Base-by-base conservation (phyloP, 352 stramenopile genomes). In the Aphanomyces stellatus region DNA sequence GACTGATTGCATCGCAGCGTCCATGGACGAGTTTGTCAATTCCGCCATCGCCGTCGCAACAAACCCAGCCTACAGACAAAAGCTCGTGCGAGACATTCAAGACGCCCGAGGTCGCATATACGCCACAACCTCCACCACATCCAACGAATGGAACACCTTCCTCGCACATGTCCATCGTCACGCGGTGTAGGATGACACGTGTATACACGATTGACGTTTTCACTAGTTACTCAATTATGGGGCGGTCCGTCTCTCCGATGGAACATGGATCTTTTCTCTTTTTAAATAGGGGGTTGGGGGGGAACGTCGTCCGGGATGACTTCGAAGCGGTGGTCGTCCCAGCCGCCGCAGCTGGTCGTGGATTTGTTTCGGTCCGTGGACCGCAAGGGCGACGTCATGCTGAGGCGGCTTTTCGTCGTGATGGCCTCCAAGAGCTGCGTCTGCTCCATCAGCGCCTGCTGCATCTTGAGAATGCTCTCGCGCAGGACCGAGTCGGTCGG, bases 101-200 rank as follows among this genome's bases (percentile, higher is more conserved):
- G 30, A 48, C 3, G 60, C 72, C 28, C 71, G 71, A 51, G 30
- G 57, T 6, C 0, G 5, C 15, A 51, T 79, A 11, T 76, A 77
- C 66, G 67, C 76, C 24, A 71, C 76, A 51, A 56, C 63, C 17
- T 24, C 49, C 13, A 28, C 8, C 46, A 71, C 64, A 27, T 19
- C 74, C 24, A 59, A 72, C n/a, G 71, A 79, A 62, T 79, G 74
- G 74, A 74, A 77, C 51, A 46, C 71, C 8, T 79, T 79, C 40
- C 67, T 79, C n/a, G 49, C 28, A 6, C 22, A 27, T 31, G 66
- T 79, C 37, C 37, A 46, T 46, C 37, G 37, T n/a, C n/a, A n/a
- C n/a, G n/a, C n/a, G n/a, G n/a, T n/a, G n/a, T n/a, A n/a, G n/a
- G n/a, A n/a, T n/a, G n/a, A n/a, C n/a, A n/a, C n/a, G n/a, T n/a